Evolutionary conservation across 1,139 yeast genomes (phyloP).

Genomic region (Blastobotrys buckinghamii): DNA sequence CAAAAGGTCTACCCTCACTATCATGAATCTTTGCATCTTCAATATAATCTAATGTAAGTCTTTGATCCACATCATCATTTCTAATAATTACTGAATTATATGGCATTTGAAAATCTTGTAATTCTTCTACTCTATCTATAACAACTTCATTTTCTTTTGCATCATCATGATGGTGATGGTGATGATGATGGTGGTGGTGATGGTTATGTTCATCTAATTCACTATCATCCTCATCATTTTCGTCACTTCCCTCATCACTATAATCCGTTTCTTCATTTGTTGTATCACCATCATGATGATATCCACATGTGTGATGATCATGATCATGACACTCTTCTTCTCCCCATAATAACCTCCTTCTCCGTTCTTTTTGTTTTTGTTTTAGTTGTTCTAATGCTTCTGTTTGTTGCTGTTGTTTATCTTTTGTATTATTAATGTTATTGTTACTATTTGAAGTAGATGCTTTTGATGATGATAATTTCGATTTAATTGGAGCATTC

Average conservation of each 20-base stretch:
- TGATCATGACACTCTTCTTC: conserved; percentile 14
- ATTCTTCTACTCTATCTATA: conserved; percentile 14
- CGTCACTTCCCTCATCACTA: conserved; percentile 6
- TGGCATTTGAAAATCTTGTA: conserved; percentile 16
- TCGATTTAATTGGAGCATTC: background rate
- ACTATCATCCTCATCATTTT: conserved; percentile 9
- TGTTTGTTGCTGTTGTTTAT: background rate
- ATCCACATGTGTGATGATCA: background rate
- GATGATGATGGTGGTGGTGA: conserved; percentile 3
- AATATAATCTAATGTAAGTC: background rate
- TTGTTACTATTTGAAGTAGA: conserved; percentile 5
- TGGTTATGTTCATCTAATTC: conserved; percentile 13
- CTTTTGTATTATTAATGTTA: no score
- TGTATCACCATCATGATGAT: background rate
- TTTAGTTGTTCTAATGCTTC: conserved; percentile 13
- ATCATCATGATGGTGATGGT: conserved; percentile 1
- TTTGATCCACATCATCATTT: conserved; percentile 8
- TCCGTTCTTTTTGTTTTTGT: conserved; percentile 16
- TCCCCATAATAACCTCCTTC: conserved; percentile 15
- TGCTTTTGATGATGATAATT: conserved; percentile 3
- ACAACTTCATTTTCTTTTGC: background rate
- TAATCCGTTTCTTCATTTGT: conserved; percentile 8
- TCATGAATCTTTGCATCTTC: conserved; percentile 10
- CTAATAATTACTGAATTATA: conserved; percentile 16
- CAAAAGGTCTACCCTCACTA: conserved; percentile 8